Evolutionary conservation across 2,329 filamentous ascomycete species (phyloP), one percentile per base, ranked within the genome.

Genomic region (Penicillium concentricum): DNA sequence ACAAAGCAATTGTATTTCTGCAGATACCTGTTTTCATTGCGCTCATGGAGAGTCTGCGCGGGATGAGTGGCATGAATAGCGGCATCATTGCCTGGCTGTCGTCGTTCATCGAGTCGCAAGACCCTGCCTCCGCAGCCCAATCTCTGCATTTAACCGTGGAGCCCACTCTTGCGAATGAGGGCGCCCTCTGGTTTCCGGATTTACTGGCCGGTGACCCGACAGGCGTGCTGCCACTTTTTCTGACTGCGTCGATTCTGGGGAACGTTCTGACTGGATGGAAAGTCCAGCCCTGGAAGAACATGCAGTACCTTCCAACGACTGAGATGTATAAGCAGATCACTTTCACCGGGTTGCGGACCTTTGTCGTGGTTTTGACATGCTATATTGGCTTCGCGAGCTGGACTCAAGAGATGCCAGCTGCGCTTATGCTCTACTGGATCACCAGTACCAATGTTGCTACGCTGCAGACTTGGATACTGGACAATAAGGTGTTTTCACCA

Each of bases 151-250:
- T 67, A 10, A 57, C 66, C 4, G 43, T 80, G 32, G 81, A 85
- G 61, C 78, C 79, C 3, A 76, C 78, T 5, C 71, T 87, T 16
- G 76, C 79, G 5, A 77, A 68, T 8, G 84, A 86, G 71, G 84
- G 84, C n/a, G 77, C 80, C 3, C 73, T 85, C 2, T 88, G 84
- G 84, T 86, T 86, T 54, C 77, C 79, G 1, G 77, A 87, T 66
- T 77, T 88, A 15, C 72, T 83, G 5, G 65, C 76, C 0, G 72
- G 81, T 9, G 85, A 87, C 62, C 76, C 83, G 0, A 78, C 77
- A 3, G 71, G 79, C 2, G 61, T 76, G 2, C 73, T 86, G 2
- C 82, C 83, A 0, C 73, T 79, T 39, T 56, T 79, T 3, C 72
- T 84, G 22, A 79, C 78, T 0, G 74, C 70, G 0, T 72, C 78